These are phyloP conservation scores for Mycothermus thermophilus DNA, from an alignment of 495 filamentous ascomycete genomes.

Conservation along the genomic window DNA sequence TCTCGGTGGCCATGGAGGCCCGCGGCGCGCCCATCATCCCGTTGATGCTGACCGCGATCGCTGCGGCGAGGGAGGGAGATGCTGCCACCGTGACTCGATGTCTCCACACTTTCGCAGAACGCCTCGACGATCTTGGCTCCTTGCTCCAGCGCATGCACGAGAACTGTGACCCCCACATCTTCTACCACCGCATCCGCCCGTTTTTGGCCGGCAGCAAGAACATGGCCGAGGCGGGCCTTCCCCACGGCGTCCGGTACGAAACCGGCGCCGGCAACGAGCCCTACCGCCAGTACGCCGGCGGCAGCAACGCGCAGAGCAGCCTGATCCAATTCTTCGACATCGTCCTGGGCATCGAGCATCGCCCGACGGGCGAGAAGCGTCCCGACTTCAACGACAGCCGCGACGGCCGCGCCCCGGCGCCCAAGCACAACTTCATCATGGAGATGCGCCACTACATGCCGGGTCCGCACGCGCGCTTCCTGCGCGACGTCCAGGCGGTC, in stretches of 20 bases:
- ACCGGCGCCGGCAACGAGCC: slow-evolving; percentile 54
- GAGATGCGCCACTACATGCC: slow-evolving; percentile 98
- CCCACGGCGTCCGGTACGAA: slow-evolving; percentile 78
- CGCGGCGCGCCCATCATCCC: slow-evolving; percentile 79
- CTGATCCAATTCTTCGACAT: slow-evolving; percentile 96
- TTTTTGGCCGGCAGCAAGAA: slow-evolving; percentile 94
- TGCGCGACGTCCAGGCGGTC: slow-evolving; percentile 62
- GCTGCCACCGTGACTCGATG: slow-evolving; percentile 55
- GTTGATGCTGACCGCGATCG: slow-evolving; percentile 75
- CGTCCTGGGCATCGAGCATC: slow-evolving; percentile 78
- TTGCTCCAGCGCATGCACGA: slow-evolving; percentile 81
- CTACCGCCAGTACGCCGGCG: slow-evolving; percentile 78
- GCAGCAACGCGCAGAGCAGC: slow-evolving; percentile 93
- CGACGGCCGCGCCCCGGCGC: slow-evolving; percentile 40
- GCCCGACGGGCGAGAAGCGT: slow-evolving; percentile 65
- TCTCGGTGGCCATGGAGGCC: slow-evolving; percentile 92
- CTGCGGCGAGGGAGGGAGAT: slow-evolving; percentile 61
- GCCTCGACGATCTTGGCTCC: slow-evolving; percentile 64
- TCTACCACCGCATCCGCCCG: slow-evolving; percentile 85
- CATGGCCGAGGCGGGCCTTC: slow-evolving; percentile 84
- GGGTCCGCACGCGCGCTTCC: slow-evolving; percentile 75
- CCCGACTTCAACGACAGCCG: slow-evolving; percentile 29
- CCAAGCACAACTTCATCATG: slow-evolving; percentile 78
- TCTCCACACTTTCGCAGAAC: slow-evolving; percentile 66
- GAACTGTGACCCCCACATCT: slow-evolving; percentile 80